Evolutionary conservation across 495 filamentous ascomycete genomes (phyloP), one percentile per base, ranked within the genome.

Genomic region (Aspergillus haitiensis): DNA sequence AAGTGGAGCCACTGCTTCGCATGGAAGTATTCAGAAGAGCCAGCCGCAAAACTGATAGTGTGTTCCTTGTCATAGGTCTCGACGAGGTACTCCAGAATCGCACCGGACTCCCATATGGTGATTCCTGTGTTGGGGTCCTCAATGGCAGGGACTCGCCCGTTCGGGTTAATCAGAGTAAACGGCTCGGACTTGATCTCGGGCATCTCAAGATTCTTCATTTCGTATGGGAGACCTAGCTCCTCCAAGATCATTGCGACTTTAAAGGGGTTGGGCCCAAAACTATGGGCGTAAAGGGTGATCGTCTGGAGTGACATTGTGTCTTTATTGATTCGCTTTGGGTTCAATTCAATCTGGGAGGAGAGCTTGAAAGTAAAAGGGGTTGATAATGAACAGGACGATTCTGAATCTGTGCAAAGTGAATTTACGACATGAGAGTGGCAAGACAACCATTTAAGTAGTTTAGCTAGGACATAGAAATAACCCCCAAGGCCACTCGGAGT

Each of bases 91-190:
- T 86, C 75, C 62, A 90, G 58, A 70, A 90, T 90, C 13, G 89
- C 89, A 55, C 87, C 88, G 6, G 84, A 87, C 65, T 91, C 88
- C 86, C 86, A 91, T 11, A 92, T 65, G 0, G 75, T 84, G 61
- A 88, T 72, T 57, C 74, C 80, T 0, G 82, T 87, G 75, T 92
- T 91, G 21, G 83, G 80, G 67, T 91, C 88, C 49, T 87, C 69
- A 56, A 91, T 84, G 47, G 78, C 73, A 36, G 81, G 80, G 48
- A 78, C 65, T 12, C 90, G 87, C 52, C 88, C 89, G 71, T 92
- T 92, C 61, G 87, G 88, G 69, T 90, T 92, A 75, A 88, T 62
- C 11, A 73, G 72, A 8, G 73, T 66, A 70, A 74, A 92, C 0
- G 73, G 69, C 11, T 75, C 70, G 33, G 77, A 67, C 72, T 92